Base-by-base conservation (phyloP, 805 yeast genomes). In the Debaryomyces castellii region DNA sequence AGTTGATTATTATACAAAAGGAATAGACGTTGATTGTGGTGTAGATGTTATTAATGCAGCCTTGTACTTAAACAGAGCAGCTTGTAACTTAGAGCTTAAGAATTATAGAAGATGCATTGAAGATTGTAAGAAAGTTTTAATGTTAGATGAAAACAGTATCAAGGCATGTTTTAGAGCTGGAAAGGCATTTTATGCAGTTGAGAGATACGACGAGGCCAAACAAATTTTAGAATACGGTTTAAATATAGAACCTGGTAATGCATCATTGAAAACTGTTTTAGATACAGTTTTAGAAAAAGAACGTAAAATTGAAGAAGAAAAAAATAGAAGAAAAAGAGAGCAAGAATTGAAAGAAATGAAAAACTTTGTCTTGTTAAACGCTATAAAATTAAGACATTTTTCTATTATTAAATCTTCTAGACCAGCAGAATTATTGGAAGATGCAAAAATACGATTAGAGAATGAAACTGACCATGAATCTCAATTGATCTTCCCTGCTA, bases 91-190 rank as follows among this genome's bases (percentile, higher is more conserved):
- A 51, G 96, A 87, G 59, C 69, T 94, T 54, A 78, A 83, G 55
- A 94, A 94, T 66, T 92, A 83, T 64, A 79, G 98, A 67, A 73
- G 81, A 44, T 88, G 96, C 59, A 84, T 94, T 51, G 87, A 85
- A 51, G 97, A 92, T 63, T 88, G 96, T 62, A 83, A 83, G 52
- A 76, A 74, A 41, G 89, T 89, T 5, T 67, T 94, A 50, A 60
- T 69, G 40, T 56, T 78, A 2, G 89, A 89, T 55, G 86, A 88
- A 2, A 74, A 71, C 48, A 89, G 85, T 58, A 71, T 85, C 40
- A 94, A 94, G 67, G 97, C 98, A 0, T 80, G 87, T 58, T 94
- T 73, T 64, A 75, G 98, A 53, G 82, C 95, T 40, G 92, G 89
- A 0, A 85, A 78, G 59, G 96, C 98, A 0, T 87, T 87, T 51